phyloP scores from a whole-genome alignment of 2,329 filamentous ascomycete genomes.

The Sporothrix variecibatus region DNA sequence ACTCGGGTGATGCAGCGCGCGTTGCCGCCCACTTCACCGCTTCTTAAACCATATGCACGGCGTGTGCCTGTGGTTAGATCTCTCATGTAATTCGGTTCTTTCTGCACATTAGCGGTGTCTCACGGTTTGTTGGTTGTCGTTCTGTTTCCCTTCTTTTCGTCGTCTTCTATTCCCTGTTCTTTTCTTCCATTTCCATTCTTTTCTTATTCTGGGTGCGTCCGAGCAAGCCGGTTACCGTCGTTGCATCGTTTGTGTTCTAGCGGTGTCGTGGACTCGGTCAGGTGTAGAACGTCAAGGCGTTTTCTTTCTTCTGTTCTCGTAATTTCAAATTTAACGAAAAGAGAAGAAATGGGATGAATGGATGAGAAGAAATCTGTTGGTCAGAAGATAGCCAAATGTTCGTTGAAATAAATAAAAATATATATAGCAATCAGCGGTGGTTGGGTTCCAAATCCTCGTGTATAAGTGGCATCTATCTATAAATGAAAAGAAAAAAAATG shows the following conservation, averaged over 20 bases:
- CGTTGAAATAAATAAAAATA: not conserved
- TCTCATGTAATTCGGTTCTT: not conserved
- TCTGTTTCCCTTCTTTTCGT: not conserved
- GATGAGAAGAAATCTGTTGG: not conserved
- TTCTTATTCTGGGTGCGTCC: not conserved
- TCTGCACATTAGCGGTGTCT: conserved; percentile 13
- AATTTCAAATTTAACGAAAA: no score
- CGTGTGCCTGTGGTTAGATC: conserved; percentile 9
- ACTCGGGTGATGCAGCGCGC: not conserved
- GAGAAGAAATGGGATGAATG: not conserved
- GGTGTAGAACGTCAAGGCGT: not conserved
- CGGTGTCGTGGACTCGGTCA: not conserved
- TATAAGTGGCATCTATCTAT: conserved; percentile 16
- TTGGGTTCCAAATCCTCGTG: not conserved
- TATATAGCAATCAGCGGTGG: not conserved
- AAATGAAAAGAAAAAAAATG: not conserved
- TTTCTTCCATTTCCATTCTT: not conserved
- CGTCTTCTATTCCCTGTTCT: not conserved
- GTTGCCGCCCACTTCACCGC: conserved; percentile 14
- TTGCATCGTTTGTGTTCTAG: not conserved
- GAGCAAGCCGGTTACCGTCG: not conserved
- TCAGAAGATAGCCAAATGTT: not conserved
- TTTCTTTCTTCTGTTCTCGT: not conserved
- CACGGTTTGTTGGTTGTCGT: not conserved
- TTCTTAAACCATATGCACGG: not conserved